Conservation (phyloP, 1,284 basidiomycete genomes). For the Dichomitus squalens region DNA sequence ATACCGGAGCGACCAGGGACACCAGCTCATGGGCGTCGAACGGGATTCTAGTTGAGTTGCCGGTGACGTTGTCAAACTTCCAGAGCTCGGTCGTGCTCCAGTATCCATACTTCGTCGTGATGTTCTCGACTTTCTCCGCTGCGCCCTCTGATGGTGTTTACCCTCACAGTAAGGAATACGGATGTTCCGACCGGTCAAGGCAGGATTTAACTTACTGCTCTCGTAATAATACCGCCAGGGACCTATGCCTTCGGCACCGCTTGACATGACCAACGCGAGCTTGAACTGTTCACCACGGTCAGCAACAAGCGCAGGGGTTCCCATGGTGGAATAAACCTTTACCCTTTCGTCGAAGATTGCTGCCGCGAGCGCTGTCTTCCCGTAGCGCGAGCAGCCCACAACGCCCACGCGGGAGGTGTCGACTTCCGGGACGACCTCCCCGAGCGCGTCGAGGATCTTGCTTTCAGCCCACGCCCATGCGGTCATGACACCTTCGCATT, state of each 20-base stretch:
- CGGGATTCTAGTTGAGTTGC: conserved; percentile 13
- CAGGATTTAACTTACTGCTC: conserved; percentile 10
- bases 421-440: conserved; percentile 14
- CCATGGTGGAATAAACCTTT: not conserved
- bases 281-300: conserved; percentile 5
- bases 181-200: not conserved
- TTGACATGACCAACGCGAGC: conserved; percentile 13
- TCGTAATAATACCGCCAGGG: conserved; percentile 22
- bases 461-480: conserved; percentile 20
- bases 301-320: not conserved
- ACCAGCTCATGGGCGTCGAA: conserved; percentile 20
- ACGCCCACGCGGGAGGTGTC: conserved; percentile 15
- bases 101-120: conserved; percentile 12
- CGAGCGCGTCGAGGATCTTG: conserved; percentile 16
- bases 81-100: conserved; percentile 14
- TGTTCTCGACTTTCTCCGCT: conserved; percentile 18
- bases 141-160: conserved; percentile 9
- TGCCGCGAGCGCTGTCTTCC: conserved; percentile 18
- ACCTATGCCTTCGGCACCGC: conserved; percentile 18
- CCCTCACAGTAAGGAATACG: too few species aligned
- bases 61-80: conserved; percentile 17
- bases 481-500: conserved; percentile 9
- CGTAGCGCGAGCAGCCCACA: conserved; percentile 16
- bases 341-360: conserved; percentile 18
- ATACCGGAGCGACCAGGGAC: conserved; percentile 17